A percentile compares a stretch with the other conserved stretches of the same genome.
phyloP scores from a whole-genome alignment of 352 stramenopile genomes.

The Phytopythium aichiense region DNA sequence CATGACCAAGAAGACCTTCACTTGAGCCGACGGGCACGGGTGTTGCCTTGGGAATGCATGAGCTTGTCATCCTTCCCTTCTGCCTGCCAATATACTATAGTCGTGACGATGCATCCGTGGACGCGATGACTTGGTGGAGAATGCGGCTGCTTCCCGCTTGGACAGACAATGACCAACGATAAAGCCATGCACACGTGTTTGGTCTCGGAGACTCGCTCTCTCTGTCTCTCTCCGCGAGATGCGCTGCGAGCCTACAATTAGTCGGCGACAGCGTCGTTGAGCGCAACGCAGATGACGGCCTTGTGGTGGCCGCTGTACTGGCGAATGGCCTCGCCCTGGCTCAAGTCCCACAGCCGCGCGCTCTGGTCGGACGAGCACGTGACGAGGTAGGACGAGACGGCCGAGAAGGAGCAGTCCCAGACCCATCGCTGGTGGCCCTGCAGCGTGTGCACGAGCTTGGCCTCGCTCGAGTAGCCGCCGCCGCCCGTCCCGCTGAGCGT shows the following conservation, averaged over 20 bases:
- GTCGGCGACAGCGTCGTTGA: constrained; percentile 81
- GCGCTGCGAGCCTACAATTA: constrained; percentile 7
- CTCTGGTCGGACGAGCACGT: constrained; percentile 95
- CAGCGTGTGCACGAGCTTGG: constrained; percentile 69
- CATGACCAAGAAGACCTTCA: constrained; percentile 97
- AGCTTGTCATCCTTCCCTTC: neutral
- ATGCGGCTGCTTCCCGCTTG: neutral
- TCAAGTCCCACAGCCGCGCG: constrained; percentile 97
- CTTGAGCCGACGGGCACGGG: constrained; percentile 19
- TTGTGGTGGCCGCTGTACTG: constrained; percentile 91
- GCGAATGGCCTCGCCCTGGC: constrained; percentile 78
- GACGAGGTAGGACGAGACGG: constrained; percentile 97
- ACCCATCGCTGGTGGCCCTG: constrained; percentile 95
- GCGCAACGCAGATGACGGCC: constrained; percentile 83
- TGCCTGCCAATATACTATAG: constrained; percentile 5
- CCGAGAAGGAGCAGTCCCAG: constrained; percentile 98
- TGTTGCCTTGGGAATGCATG: neutral
- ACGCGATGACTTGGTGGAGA: neutral
- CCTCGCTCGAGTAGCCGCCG: constrained; percentile 26
- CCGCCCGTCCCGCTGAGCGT: constrained; percentile 12
- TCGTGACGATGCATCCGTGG: neutral
- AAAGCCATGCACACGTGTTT: neutral
- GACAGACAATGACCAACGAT: neutral
- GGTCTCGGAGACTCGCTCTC: too few species aligned
- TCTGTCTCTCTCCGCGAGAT: neutral